Conservation (phyloP, 768 basidiomycete genomes). For the Lentinula lateritia region DNA sequence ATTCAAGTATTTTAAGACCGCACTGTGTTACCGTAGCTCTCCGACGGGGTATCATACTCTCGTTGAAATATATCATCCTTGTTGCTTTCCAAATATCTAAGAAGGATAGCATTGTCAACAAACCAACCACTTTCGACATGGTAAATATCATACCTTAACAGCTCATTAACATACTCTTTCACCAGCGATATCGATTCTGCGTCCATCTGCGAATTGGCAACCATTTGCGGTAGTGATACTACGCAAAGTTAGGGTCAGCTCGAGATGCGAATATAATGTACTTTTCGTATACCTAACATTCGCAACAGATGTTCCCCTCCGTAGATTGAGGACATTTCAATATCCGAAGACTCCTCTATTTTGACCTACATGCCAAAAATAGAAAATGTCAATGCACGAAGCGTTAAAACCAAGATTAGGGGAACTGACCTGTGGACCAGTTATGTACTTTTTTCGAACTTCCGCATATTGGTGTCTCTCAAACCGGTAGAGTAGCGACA, state of each 20-base stretch:
- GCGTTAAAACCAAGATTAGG: accelerated
- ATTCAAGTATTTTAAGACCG: slow-evolving; percentile 43
- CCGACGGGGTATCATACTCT: slow-evolving; percentile 73
- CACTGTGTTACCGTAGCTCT: slow-evolving; percentile 79
- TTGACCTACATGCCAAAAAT: slow-evolving; percentile 13
- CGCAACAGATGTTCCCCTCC: slow-evolving; percentile 92
- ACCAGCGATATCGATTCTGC: slow-evolving; percentile 78
- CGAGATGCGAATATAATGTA: slow-evolving; percentile 3
- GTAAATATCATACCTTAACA: slow-evolving; percentile 55
- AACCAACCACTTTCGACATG: not conserved
- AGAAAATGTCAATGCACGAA: not conserved
- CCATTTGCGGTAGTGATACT: slow-evolving; percentile 93
- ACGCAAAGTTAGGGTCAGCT: slow-evolving; percentile 3
- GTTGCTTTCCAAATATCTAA: slow-evolving; percentile 77
- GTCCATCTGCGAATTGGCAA: slow-evolving; percentile 87
- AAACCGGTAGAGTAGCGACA: slow-evolving; percentile 89
- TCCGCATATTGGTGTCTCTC: slow-evolving; percentile 92
- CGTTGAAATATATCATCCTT: slow-evolving; percentile 65
- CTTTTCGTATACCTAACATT: slow-evolving; percentile 68
- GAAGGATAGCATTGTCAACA: not conserved
- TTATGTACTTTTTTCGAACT: slow-evolving; percentile 65
- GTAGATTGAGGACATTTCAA: slow-evolving; percentile 86
- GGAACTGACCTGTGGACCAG: slow-evolving; percentile 53
- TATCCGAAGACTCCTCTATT: slow-evolving; percentile 55
- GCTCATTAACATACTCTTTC: slow-evolving; percentile 84